Evolutionary conservation across 2,329 filamentous ascomycete species (phyloP).

Genomic region (Thermoascus crustaceus): DNA sequence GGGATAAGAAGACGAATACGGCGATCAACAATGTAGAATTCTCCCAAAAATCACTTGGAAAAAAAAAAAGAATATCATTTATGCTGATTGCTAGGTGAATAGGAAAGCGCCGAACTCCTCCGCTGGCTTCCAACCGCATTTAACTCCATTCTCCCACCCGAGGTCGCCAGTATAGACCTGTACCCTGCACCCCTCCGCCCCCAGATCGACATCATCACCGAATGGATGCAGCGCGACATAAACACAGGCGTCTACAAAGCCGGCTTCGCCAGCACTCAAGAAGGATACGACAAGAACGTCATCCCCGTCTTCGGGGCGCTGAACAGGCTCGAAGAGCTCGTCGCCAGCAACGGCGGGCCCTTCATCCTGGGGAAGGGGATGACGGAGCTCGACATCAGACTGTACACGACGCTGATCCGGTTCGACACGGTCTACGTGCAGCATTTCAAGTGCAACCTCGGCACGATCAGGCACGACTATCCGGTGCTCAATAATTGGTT

Average conservation of each 20-base stretch:
- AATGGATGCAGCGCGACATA: conserved; percentile 50
- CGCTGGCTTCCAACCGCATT: conserved; percentile 52
- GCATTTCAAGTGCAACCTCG: conserved; percentile 60
- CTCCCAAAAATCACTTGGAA: too few species aligned
- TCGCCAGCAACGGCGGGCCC: conserved; percentile 42
- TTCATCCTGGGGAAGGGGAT: conserved; percentile 48
- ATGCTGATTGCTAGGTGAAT: background rate
- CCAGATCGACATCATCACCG: conserved; percentile 45
- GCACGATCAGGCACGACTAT: conserved; percentile 53
- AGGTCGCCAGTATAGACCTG: conserved; percentile 39
- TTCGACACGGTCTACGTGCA: conserved; percentile 57
- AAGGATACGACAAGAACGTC: conserved; percentile 48
- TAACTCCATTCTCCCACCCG: conserved; percentile 39
- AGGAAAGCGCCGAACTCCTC: conserved; percentile 51
- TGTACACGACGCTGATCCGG: conserved; percentile 51
- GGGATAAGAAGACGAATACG: conserved; percentile 50
- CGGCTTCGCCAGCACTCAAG: conserved; percentile 51
- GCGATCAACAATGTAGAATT: conserved; percentile 49
- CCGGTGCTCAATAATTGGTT: conserved; percentile 55
- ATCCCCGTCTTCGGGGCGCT: conserved; percentile 51
- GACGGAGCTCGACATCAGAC: conserved; percentile 53
- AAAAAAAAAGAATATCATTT: too few species aligned
- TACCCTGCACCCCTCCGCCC: conserved; percentile 44
- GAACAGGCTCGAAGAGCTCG: conserved; percentile 49
- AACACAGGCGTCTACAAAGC: conserved; percentile 56